phyloP scores from a whole-genome alignment of 2,329 filamentous ascomycete species.

The Sporothrix mexicana region DNA sequence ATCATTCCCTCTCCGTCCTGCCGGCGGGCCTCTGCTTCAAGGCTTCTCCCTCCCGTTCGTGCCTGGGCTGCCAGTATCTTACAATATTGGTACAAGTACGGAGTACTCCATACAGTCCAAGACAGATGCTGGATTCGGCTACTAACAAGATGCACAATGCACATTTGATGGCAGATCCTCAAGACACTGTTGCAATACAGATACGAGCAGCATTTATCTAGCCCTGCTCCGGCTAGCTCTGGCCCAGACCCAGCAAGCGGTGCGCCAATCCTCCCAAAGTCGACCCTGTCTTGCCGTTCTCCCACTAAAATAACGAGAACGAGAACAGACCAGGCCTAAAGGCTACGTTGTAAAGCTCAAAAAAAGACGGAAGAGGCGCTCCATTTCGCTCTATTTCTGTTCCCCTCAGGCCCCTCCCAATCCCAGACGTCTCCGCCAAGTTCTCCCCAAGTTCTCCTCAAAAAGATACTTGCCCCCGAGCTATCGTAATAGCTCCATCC shows the following conservation, averaged over 20 bases:
- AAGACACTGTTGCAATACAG: neutral
- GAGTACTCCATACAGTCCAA: neutral
- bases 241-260: neutral
- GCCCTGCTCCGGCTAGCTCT: slow-evolving; percentile 6
- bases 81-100: neutral
- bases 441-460: no score
- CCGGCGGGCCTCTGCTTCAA: neutral
- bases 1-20: slow-evolving; percentile 8
- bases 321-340: neutral
- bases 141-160: no score
- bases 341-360: no score
- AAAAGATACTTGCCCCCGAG: no score
- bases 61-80: neutral
- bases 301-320: neutral
- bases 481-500: no score
- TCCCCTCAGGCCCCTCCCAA: no score
- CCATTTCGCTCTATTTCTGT: no score
- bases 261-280: slow-evolving; percentile 15
- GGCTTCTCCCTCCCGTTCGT: slow-evolving; percentile 7
- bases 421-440: no score
- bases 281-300: neutral
- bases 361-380: no score
- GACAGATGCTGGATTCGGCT: neutral
- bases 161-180: no score
- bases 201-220: neutral